Evolutionary conservation across 139 green algal genomes (phyloP).

Genomic region (Chlorella ohadii): DNA sequence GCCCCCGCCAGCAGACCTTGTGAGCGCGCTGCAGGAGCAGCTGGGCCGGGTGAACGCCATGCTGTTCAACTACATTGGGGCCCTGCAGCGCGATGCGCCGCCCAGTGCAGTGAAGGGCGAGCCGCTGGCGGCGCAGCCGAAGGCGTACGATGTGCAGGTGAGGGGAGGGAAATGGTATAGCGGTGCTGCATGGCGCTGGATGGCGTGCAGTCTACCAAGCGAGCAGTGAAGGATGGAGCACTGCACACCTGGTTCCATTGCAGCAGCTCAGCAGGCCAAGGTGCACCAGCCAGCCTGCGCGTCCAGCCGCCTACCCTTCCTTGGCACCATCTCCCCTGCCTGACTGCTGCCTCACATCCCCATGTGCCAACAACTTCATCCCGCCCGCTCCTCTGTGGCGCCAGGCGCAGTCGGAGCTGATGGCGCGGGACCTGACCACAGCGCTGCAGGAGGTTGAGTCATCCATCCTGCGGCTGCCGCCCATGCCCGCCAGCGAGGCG

Average conservation of each 20-base stretch:
- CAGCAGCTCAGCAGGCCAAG: too few relatives aligned
- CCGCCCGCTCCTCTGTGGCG: neutral
- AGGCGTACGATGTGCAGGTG: slow-evolving; percentile 21
- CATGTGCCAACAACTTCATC: neutral
- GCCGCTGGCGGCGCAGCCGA: neutral
- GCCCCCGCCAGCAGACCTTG: neutral
- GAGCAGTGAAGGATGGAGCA: too few relatives aligned
- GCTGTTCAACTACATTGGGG: slow-evolving; percentile 43
- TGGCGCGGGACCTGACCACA: slow-evolving; percentile 18
- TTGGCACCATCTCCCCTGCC: neutral
- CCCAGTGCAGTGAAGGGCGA: slow-evolving; percentile 19
- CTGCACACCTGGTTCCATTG: too few relatives aligned
- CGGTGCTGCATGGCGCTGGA: neutral
- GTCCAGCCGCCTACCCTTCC: neutral
- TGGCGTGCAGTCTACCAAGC: too few relatives aligned
- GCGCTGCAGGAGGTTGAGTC: slow-evolving; percentile 11
- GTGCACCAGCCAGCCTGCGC: too few relatives aligned
- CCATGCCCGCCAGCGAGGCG: neutral
- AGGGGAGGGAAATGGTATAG: too few relatives aligned
- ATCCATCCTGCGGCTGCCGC: slow-evolving; percentile 25
- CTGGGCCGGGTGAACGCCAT: slow-evolving; percentile 21
- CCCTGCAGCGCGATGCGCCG: slow-evolving; percentile 43
- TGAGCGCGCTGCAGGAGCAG: slow-evolving; percentile 34
- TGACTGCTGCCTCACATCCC: neutral
- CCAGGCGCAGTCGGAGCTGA: slow-evolving; percentile 29